Base-by-base conservation (phyloP, 345 rosid species). In the Lagerstroemia speciosa region DNA sequence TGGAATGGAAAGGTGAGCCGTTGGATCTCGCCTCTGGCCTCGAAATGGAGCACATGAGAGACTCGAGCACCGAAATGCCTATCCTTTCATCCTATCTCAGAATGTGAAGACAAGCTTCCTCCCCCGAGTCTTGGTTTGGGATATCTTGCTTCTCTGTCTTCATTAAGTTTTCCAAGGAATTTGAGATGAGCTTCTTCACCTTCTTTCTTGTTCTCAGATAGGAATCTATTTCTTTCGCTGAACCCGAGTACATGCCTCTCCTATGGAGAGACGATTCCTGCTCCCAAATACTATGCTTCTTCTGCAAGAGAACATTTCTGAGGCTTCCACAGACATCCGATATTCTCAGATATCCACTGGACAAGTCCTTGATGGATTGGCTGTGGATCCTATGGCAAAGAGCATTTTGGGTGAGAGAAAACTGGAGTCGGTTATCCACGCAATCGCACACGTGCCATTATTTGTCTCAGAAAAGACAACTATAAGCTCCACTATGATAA, bases 301-400 rank as follows among this genome's bases (percentile, higher is more conserved):
- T 68, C 72, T 73, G 76, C 65, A 71, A 72, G 69, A 82, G 24
- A 71, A 72, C 79, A 65, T 82, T 84, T 74, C 77, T 71, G 15
- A 75, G 38, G 7, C 62, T 76, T 50, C 82, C 64, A 26, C 85
- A 83, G 5, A 83, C 65, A 72, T 85, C 85, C 52, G 83, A 62
- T 63, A 76, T 19, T 69, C 66, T 75, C 2, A 85, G 74, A 43
- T 80, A 81, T 29, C 86, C 86, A 24, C 81, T 78, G 30, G 81
- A 71, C 64, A 79, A 67, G 50, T 77, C 72, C 62, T 84, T 82
- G 0, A 77, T 43, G 30, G 46, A 55, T 33, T 68, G 34, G 12
- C 22, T 17, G 8, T 8, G 50, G 22, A 19, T 20, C 41, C 41
- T 22, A 12, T 60, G 9, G 20, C 70, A 41, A 19, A 79, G 78